A percentile compares a stretch with the other conserved stretches of the same genome.
These are phyloP conservation scores for Periglandula ipomoeae DNA, from an alignment of 2,329 filamentous ascomycete genomes.

Conservation along the genomic window DNA sequence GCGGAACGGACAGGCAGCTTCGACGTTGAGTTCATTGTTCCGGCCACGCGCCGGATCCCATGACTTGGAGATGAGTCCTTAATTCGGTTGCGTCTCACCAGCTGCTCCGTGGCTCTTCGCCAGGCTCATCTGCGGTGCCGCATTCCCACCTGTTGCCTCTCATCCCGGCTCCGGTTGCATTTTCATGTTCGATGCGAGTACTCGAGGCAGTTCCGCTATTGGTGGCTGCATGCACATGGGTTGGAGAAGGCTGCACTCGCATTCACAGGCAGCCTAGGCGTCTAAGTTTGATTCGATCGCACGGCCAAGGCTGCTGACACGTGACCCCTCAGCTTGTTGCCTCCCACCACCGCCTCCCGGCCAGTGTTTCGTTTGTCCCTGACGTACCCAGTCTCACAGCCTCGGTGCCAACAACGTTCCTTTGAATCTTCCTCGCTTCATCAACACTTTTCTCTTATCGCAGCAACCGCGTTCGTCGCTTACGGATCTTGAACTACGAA, in stretches of 20 bases:
- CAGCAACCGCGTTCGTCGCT: constrained; percentile 1
- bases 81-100: no score
- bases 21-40: no score
- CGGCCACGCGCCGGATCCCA: neutral
- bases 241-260: no score
- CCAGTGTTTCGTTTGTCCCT: constrained; percentile 20
- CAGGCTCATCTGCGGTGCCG: no score
- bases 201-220: no score
- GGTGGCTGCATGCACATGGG: no score
- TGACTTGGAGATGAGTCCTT: neutral
- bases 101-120: no score
- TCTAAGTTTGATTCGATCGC: neutral
- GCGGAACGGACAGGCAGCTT: no score
- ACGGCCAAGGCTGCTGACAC: constrained; percentile 11
- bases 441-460: constrained; percentile 15
- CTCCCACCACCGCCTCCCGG: constrained; percentile 11
- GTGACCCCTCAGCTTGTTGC: constrained; percentile 18
- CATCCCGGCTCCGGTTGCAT: no score
- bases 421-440: constrained; percentile 18
- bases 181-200: no score
- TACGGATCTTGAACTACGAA: neutral
- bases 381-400: constrained; percentile 23
- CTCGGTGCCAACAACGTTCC: constrained; percentile 13
- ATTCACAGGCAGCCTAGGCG: neutral
- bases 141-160: no score